phyloP scores from a whole-genome alignment of 768 basidiomycete genomes.

The Terana coerulea region DNA sequence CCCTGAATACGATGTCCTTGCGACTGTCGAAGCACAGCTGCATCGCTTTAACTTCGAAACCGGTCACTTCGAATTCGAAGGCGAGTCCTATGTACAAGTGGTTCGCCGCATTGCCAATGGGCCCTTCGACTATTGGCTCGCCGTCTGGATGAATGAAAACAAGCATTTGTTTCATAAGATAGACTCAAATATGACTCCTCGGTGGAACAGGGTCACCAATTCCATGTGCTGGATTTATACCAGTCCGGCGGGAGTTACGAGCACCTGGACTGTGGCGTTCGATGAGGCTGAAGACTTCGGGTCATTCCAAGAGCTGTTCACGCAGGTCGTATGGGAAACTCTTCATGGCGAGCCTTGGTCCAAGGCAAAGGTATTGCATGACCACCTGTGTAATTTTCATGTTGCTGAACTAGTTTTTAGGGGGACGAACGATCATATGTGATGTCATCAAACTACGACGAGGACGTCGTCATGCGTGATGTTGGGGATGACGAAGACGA shows the following conservation, averaged over 20 bases:
- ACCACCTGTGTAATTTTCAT: background rate
- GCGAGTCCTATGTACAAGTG: slow-evolving; percentile 52
- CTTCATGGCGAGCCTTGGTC: slow-evolving; percentile 69
- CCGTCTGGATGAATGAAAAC: slow-evolving; percentile 47
- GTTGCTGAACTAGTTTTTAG: slow-evolving; percentile 37
- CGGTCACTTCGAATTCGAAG: slow-evolving; percentile 50
- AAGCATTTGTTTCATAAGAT: slow-evolving; percentile 60
- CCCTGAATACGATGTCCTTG: slow-evolving; percentile 14
- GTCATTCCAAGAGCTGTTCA: slow-evolving; percentile 59
- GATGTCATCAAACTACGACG: slow-evolving; percentile 54
- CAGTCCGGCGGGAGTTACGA: slow-evolving; percentile 46
- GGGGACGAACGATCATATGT: slow-evolving; percentile 87
- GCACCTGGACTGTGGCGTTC: slow-evolving; percentile 86
- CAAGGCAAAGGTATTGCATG: slow-evolving; percentile 61
- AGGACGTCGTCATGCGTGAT: slow-evolving; percentile 89
- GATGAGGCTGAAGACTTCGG: slow-evolving; percentile 49
- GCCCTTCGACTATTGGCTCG: slow-evolving; percentile 56
- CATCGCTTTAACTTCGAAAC: slow-evolving; percentile 56
- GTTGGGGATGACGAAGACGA: slow-evolving; percentile 69
- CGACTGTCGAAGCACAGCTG: slow-evolving; percentile 49
- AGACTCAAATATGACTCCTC: slow-evolving; percentile 65
- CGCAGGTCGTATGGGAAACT: slow-evolving; percentile 76
- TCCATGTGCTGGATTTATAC: slow-evolving; percentile 91
- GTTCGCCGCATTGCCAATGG: slow-evolving; percentile 36
- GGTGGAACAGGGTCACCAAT: slow-evolving; percentile 53